These are phyloP conservation scores for Fragaria nilgerrensis DNA, from an alignment of 306 rosid genomes.

Conservation along the genomic window DNA sequence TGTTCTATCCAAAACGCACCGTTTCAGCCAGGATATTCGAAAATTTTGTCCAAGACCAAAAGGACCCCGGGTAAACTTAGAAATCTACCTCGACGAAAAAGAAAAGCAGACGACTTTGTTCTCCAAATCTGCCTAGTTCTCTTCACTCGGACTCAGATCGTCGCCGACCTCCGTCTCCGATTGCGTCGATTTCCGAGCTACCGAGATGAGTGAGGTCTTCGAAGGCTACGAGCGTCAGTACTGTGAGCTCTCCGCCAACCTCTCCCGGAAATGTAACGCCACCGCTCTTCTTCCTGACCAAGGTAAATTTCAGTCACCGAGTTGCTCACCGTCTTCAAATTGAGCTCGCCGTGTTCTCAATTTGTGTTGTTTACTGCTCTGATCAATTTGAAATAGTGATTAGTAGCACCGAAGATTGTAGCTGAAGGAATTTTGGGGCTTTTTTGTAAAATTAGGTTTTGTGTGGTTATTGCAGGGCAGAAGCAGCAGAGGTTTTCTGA, in stretches of 20 bases:
- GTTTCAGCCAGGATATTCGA: neutral
- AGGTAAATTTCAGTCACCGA: slow-evolving; percentile 25
- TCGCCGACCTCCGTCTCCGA: neutral
- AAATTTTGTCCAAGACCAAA: neutral
- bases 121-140: neutral
- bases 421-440: neutral
- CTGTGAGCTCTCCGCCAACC: slow-evolving; percentile 86
- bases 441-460: neutral
- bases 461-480: slow-evolving; percentile 52
- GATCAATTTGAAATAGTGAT: neutral
- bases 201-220: slow-evolving; percentile 68
- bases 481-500: slow-evolving; percentile 67
- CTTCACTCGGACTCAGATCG: neutral
- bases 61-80: neutral
- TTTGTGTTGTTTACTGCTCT: neutral
- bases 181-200: neutral
- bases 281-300: slow-evolving; percentile 49
- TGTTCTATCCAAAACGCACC: neutral
- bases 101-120: neutral
- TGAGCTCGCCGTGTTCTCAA: neutral
- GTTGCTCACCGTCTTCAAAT: neutral
- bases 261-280: slow-evolving; percentile 74
- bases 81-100: neutral
- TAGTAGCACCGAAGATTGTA: neutral
- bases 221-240: slow-evolving; percentile 93